Percentiles rank a stretch among this genome's conserved stretches.
phyloP scores from a whole-genome alignment of 768 basidiomycete species.

The Dictyophora rubrovolvata region DNA sequence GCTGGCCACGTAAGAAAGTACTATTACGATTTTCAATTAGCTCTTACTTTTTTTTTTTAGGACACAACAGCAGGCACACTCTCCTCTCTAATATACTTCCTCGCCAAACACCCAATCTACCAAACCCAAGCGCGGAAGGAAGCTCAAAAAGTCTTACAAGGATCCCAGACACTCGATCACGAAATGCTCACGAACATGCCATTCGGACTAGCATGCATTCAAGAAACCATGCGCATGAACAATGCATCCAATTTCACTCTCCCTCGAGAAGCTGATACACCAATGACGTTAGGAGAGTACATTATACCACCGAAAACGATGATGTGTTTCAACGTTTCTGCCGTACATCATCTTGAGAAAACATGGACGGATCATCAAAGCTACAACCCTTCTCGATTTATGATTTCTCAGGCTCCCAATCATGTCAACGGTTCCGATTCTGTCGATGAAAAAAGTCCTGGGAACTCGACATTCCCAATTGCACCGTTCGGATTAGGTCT shows the following conservation, averaged over 20 bases:
- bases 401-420: not conserved
- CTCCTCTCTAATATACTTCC: conserved; percentile 26
- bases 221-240: conserved; percentile 30
- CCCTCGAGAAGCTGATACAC: conserved; percentile 12
- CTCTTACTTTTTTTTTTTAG: conserved; percentile 12
- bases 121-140: conserved; percentile 29
- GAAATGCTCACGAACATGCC: conserved; percentile 21
- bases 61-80: conserved; percentile 31
- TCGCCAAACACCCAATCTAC: conserved; percentile 27
- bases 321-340: not conserved
- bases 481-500: not conserved
- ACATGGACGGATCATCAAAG: not conserved
- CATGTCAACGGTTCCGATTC: not conserved
- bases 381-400: not conserved
- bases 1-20: conserved; percentile 32
- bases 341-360: not conserved
- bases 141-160: conserved; percentile 22
- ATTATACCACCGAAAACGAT: not conserved
- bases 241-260: conserved; percentile 18
- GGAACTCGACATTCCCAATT: not conserved
- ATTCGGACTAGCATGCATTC: conserved; percentile 29
- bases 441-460: not conserved
- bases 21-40: not conserved
- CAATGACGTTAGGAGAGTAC: not conserved
- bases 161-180: conserved; percentile 21